These are phyloP conservation scores for Sporothrix inflata DNA, from an alignment of 2,329 filamentous ascomycete species.

Conservation along the genomic window DNA sequence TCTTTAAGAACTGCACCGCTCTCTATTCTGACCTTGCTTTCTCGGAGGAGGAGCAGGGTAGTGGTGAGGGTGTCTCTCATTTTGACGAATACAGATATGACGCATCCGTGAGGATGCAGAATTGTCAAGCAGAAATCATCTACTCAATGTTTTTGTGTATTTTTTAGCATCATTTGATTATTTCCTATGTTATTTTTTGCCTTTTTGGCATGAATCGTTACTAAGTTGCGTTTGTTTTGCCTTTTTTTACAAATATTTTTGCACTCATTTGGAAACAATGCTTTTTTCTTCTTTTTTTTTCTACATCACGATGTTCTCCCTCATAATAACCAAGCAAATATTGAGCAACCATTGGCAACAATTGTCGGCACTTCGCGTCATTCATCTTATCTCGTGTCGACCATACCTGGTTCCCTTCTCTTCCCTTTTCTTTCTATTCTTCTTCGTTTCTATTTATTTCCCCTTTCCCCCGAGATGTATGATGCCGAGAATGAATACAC, in stretches of 20 bases:
- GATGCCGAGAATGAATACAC: background rate
- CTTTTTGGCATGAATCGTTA: background rate
- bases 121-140: background rate
- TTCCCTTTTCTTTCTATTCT: background rate
- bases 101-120: background rate
- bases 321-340: background rate
- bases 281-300: background rate
- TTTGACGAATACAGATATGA: slow-evolving; percentile 11
- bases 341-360: background rate
- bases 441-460: background rate
- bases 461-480: background rate
- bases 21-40: background rate
- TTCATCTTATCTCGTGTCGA: background rate
- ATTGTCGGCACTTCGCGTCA: background rate
- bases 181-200: background rate
- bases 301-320: background rate
- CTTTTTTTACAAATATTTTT: background rate
- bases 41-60: background rate
- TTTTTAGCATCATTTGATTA: background rate
- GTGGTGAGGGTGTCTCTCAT: background rate
- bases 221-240: background rate
- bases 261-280: background rate
- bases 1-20: background rate
- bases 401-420: background rate
- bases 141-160: background rate